Evolutionary conservation across 1,284 basidiomycete genomes (phyloP).

Genomic region (Tilletia walkeri): DNA sequence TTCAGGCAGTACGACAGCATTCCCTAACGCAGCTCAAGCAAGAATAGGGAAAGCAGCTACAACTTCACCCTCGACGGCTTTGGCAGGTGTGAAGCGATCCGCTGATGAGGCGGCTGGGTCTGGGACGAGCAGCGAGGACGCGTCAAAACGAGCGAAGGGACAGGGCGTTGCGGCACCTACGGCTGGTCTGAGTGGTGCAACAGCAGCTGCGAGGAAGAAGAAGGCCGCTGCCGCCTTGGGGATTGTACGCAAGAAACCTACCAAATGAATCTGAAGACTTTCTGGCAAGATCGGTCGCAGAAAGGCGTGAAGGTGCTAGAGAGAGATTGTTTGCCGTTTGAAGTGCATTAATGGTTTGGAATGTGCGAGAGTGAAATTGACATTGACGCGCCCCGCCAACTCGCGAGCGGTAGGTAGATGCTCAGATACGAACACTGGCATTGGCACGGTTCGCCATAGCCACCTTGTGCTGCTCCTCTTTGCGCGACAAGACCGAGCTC

Average conservation of each 20-base stretch:
- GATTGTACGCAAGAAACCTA: constrained; percentile 32
- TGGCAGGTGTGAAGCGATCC: not conserved
- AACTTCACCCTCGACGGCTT: not conserved
- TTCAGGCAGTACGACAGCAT: not conserved
- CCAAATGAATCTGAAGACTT: not conserved
- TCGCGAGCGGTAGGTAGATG: not conserved
- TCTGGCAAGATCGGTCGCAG: no score
- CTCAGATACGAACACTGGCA: constrained; percentile 44
- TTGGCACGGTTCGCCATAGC: constrained; percentile 76
- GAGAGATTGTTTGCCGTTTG: no score
- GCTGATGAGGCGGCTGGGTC: not conserved
- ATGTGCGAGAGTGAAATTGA: not conserved
- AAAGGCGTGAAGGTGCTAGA: no score
- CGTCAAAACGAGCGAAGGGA: not conserved
- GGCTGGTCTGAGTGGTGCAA: not conserved
- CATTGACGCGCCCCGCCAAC: not conserved
- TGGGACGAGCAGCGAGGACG: not conserved
- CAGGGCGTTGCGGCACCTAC: not conserved
- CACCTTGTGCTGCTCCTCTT: constrained; percentile 63
- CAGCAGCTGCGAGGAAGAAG: constrained; percentile 27
- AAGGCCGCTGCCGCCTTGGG: constrained; percentile 25
- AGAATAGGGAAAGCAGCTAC: not conserved
- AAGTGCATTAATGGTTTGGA: not conserved
- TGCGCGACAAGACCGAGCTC: constrained; percentile 52
- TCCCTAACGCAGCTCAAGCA: not conserved